Evolutionary conservation across 306 rosid genomes (phyloP).

Genomic region (Mucuna pruriens): DNA sequence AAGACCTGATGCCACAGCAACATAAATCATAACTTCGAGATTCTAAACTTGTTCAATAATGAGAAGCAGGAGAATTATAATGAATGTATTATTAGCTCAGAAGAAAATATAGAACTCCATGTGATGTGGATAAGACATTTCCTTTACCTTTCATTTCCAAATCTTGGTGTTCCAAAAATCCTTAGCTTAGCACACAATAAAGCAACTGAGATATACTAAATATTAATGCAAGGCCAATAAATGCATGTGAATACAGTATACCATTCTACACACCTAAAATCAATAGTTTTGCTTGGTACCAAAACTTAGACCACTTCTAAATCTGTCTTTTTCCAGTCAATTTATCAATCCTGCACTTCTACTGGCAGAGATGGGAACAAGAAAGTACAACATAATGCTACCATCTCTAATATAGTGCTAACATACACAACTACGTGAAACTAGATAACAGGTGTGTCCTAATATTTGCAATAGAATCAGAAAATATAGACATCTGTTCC

Average conservation of each 20-base stretch:
- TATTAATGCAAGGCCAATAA: not conserved
- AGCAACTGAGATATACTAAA: not conserved
- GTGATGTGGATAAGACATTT: not conserved
- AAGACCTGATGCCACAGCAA: constrained; percentile 64
- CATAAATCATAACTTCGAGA: not conserved
- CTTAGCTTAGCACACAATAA: not conserved
- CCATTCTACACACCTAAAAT: not conserved
- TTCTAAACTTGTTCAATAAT: not conserved
- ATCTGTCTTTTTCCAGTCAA: not conserved
- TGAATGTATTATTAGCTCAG: not conserved
- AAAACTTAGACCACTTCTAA: not conserved
- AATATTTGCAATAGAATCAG: not conserved
- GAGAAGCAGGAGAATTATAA: not conserved
- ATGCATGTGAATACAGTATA: not conserved
- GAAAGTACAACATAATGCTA: not conserved
- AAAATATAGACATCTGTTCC: not conserved
- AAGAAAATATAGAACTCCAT: not conserved
- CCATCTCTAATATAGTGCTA: not conserved
- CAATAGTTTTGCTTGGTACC: not conserved
- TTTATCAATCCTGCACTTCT: not conserved
- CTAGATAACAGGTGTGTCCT: not conserved
- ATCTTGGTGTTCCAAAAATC: not conserved
- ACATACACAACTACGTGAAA: not conserved
- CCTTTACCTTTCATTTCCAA: no score
- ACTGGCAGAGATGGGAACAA: not conserved